These are phyloP conservation scores for Pseudoscleropodium purum DNA, from an alignment of 225 moss, liverwort and hornwort genomes.

Conservation along the genomic window DNA sequence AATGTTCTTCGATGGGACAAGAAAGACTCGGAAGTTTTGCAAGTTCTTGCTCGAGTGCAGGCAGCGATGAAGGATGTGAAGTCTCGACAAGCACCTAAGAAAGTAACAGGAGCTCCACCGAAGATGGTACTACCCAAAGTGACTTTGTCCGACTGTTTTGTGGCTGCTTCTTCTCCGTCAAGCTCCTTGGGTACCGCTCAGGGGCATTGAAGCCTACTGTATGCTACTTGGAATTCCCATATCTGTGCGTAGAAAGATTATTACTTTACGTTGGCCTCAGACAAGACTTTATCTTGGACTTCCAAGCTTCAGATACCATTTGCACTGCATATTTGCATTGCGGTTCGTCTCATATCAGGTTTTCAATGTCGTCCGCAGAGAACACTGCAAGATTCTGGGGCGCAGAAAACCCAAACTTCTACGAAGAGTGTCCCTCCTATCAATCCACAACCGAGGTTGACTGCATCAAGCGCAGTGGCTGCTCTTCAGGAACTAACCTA, in stretches of 20 bases:
- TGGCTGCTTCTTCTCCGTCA: background rate
- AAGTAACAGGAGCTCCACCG: background rate
- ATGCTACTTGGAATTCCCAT: background rate
- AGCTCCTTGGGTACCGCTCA: background rate
- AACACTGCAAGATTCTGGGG: background rate
- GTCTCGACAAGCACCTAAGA: background rate
- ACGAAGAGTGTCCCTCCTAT: background rate
- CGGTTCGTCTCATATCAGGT: background rate
- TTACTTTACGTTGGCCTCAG: background rate
- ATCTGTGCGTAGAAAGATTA: background rate
- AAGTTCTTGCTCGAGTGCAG: background rate
- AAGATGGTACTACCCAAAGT: background rate
- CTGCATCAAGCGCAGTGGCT: background rate
- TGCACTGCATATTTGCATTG: background rate
- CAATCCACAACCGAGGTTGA: background rate
- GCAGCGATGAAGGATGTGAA: background rate
- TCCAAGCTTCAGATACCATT: background rate
- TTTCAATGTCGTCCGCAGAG: background rate
- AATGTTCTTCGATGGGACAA: slow-evolving; percentile 9
- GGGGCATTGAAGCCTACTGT: background rate
- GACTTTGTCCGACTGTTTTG: background rate
- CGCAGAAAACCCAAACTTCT: background rate
- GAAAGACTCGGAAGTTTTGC: background rate
- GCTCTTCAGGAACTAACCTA: background rate
- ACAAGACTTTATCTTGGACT: background rate